Evolutionary conservation across 2,329 filamentous ascomycete genomes (phyloP).

Genomic region (Catunica adiposa): DNA sequence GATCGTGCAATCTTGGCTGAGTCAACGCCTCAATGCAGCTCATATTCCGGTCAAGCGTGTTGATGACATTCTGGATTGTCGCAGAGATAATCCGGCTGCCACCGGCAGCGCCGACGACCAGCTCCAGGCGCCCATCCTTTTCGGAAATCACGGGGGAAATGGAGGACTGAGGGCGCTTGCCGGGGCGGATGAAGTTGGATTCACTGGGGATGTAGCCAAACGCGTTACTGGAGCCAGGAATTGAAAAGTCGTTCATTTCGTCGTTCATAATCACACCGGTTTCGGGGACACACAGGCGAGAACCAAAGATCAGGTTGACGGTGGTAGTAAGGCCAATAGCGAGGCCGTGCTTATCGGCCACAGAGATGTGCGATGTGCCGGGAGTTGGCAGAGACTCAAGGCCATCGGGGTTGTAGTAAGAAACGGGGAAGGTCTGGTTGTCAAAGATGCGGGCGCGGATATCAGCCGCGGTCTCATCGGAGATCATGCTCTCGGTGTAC

Average conservation of each 20-base stretch:
- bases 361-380: slow-evolving; percentile 51
- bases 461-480: slow-evolving; percentile 41
- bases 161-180: slow-evolving; percentile 63
- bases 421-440: slow-evolving; percentile 23
- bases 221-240: slow-evolving; percentile 58
- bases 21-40: slow-evolving; percentile 46
- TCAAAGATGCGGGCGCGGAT: slow-evolving; percentile 31
- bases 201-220: slow-evolving; percentile 72
- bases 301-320: slow-evolving; percentile 66
- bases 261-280: slow-evolving; percentile 65
- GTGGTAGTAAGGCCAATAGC: slow-evolving; percentile 67
- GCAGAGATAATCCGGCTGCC: slow-evolving; percentile 73
- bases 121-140: slow-evolving; percentile 49
- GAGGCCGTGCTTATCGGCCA: slow-evolving; percentile 53
- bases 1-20: slow-evolving; percentile 62
- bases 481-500: slow-evolving; percentile 47
- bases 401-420: slow-evolving; percentile 29
- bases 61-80: slow-evolving; percentile 60
- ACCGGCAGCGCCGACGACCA: slow-evolving; percentile 62
- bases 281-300: slow-evolving; percentile 58
- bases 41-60: slow-evolving; percentile 53
- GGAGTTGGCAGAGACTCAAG: slow-evolving; percentile 40
- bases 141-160: slow-evolving; percentile 68
- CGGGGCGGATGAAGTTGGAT: slow-evolving; percentile 59
- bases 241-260: slow-evolving; percentile 69